These are phyloP conservation scores for Candida sanyaensis DNA, from an alignment of 1,139 yeast genomes.

Conservation along the genomic window DNA sequence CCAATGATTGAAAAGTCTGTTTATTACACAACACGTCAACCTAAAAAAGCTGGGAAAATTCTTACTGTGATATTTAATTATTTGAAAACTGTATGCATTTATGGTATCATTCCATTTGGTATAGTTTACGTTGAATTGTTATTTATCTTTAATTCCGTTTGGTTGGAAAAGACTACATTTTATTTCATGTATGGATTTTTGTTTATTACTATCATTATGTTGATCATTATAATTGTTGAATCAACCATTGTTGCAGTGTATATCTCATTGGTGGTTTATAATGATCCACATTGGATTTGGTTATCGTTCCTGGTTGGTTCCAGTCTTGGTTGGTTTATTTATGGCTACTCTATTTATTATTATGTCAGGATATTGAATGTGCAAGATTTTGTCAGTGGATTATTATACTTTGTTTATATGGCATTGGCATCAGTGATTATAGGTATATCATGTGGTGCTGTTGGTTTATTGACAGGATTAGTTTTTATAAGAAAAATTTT, in stretches of 20 bases:
- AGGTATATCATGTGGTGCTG: constrained; percentile 74
- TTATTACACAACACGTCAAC: neutral
- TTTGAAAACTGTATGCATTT: constrained; percentile 28
- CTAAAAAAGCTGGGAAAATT: neutral
- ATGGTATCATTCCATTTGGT: constrained; percentile 76
- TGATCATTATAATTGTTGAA: constrained; percentile 67
- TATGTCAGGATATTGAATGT: constrained; percentile 56
- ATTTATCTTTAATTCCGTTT: constrained; percentile 72
- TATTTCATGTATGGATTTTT: constrained; percentile 82
- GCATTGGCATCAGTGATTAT: constrained; percentile 62
- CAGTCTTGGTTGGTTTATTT: constrained; percentile 70
- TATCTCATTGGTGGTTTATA: constrained; percentile 56
- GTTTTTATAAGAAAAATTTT: constrained; percentile 60
- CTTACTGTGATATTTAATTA: constrained; percentile 5
- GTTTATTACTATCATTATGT: constrained; percentile 58
- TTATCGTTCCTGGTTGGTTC: constrained; percentile 72
- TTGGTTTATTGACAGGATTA: constrained; percentile 68
- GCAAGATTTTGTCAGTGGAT: constrained; percentile 66
- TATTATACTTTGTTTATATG: constrained; percentile 74
- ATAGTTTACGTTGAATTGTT: constrained; percentile 79
- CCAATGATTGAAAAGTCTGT: constrained; percentile 2
- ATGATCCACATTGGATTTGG: constrained; percentile 85
- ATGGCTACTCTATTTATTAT: constrained; percentile 69
- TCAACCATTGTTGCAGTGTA: constrained; percentile 75
- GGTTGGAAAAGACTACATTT: constrained; percentile 80